Percentiles rank a stretch among this genome's conserved stretches.
Conservation (phyloP, 345 rosid species). For the Melastoma malabathricum region DNA sequence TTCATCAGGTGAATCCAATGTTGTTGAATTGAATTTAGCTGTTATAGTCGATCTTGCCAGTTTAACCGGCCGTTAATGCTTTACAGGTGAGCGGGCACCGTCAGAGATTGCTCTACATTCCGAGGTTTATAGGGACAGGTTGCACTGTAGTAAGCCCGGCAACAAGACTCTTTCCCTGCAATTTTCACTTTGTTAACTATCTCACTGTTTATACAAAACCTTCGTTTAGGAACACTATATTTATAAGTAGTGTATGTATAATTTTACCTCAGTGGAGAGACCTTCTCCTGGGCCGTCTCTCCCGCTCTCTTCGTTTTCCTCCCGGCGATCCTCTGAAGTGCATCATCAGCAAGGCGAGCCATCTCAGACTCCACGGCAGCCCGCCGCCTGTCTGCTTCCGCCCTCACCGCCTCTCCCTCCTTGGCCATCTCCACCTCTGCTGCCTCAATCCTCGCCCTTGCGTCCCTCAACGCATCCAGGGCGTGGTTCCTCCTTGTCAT, state of each 20-base stretch:
- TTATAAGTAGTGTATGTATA: neutral
- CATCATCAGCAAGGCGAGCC: slow-evolving; percentile 37
- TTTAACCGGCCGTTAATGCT: neutral
- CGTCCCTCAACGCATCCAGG: slow-evolving; percentile 32
- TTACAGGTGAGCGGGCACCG: neutral
- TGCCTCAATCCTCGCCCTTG: slow-evolving; percentile 27
- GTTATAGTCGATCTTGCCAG: too few species aligned
- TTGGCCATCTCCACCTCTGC: slow-evolving; percentile 52
- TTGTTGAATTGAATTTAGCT: neutral
- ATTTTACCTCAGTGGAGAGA: slow-evolving; percentile 15
- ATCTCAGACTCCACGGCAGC: slow-evolving; percentile 34
- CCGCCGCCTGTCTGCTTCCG: slow-evolving; percentile 37
- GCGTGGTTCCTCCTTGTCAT: slow-evolving; percentile 14
- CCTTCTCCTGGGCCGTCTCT: slow-evolving; percentile 12
- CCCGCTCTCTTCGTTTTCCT: slow-evolving; percentile 41
- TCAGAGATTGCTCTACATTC: neutral
- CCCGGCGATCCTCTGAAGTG: slow-evolving; percentile 29
- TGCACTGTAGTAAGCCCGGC: slow-evolving; percentile 28
- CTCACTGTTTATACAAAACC: neutral
- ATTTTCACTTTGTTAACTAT: neutral
- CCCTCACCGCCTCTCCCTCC: slow-evolving; percentile 36
- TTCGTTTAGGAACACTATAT: neutral
- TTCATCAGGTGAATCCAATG: neutral
- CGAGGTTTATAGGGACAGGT: slow-evolving; percentile 11
- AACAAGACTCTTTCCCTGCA: slow-evolving; percentile 31